Evolutionary conservation across 2,329 filamentous ascomycete species (phyloP).

Genomic region (Macrophomina phaseolina): DNA sequence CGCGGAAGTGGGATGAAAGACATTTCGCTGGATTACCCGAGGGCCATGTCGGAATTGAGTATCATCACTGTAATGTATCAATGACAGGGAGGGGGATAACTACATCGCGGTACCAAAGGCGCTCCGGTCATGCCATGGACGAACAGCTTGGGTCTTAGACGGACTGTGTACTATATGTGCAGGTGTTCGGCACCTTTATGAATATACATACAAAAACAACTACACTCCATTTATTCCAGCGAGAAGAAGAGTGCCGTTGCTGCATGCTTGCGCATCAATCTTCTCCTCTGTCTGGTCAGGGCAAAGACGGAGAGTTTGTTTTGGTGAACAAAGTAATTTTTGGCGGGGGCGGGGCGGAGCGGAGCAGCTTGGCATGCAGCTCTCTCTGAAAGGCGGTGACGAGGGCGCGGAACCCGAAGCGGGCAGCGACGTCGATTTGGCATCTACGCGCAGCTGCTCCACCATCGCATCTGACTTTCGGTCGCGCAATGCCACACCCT

Average conservation of each 20-base stretch:
- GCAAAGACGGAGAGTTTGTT: not conserved
- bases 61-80: slow-evolving; percentile 4
- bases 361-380: not conserved
- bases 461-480: slow-evolving; percentile 10
- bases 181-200: not conserved
- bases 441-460: slow-evolving; percentile 23
- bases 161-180: slow-evolving; percentile 18
- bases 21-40: not conserved
- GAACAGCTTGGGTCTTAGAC: slow-evolving; percentile 1
- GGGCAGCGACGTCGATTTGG: slow-evolving; percentile 25
- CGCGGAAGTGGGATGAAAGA: not conserved
- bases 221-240: not conserved
- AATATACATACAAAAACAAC: not conserved
- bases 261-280: no score
- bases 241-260: no score
- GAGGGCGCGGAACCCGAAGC: slow-evolving; percentile 8
- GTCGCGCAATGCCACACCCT: slow-evolving; percentile 17
- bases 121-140: not conserved
- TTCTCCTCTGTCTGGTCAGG: no score
- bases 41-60: not conserved
- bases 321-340: not conserved
- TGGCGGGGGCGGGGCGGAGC: not conserved
- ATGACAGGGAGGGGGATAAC: not conserved
- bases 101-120: not conserved
- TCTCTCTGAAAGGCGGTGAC: slow-evolving; percentile 14